Conservation (phyloP, 2,329 filamentous ascomycete genomes). For the Chaetomium olivaceum region DNA sequence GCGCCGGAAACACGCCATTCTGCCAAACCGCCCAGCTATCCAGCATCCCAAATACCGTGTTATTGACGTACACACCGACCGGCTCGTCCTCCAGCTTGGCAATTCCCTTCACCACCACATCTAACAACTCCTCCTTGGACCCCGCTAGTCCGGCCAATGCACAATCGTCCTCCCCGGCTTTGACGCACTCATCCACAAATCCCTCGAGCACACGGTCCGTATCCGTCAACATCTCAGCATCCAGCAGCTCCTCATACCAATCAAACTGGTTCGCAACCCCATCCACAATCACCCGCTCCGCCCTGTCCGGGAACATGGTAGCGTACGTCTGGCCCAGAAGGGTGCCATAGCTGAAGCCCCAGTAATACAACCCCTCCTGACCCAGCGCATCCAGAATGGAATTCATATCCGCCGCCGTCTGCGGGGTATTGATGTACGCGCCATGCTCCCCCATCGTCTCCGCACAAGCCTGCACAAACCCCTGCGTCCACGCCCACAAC, state of each 20-base stretch:
- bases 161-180: conserved; percentile 48
- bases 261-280: conserved; percentile 39
- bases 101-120: conserved; percentile 39
- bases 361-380: conserved; percentile 43
- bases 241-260: conserved; percentile 45
- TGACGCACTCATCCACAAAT: conserved; percentile 50
- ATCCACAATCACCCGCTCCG: conserved; percentile 42
- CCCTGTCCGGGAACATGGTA: conserved; percentile 40
- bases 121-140: conserved; percentile 40
- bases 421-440: conserved; percentile 50
- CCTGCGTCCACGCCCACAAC: conserved; percentile 45
- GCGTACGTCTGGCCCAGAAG: conserved; percentile 45
- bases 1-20: conserved; percentile 41
- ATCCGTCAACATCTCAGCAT: conserved; percentile 44
- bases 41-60: conserved; percentile 42
- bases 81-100: conserved; percentile 42
- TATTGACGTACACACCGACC: conserved; percentile 46
- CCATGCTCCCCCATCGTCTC: conserved; percentile 49
- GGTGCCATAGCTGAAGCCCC: conserved; percentile 45
- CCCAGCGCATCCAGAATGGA: conserved; percentile 48
- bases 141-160: conserved; percentile 42
- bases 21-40: conserved; percentile 41
- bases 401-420: conserved; percentile 55
- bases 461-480: conserved; percentile 44
- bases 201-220: conserved; percentile 45